Conservation (phyloP, 1,284 basidiomycete genomes). For the Takashimella tepidaria region DNA sequence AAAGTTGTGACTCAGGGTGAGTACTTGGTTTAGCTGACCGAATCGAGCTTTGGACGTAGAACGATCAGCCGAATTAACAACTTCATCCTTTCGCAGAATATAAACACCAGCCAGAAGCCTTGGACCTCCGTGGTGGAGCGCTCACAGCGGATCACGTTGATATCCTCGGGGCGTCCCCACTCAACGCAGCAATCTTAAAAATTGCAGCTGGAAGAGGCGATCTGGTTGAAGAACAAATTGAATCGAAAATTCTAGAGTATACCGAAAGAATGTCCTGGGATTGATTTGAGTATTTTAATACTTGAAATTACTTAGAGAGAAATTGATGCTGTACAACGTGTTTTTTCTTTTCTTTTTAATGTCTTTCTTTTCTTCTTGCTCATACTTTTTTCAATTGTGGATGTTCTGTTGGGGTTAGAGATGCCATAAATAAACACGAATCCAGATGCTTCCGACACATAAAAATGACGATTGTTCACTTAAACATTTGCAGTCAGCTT, state of each 20-base stretch:
- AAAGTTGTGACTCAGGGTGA: constrained; percentile 75
- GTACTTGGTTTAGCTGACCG: constrained; percentile 8
- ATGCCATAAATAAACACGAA: too few relatives aligned
- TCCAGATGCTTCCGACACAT: too few relatives aligned
- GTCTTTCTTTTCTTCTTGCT: too few relatives aligned
- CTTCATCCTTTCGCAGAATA: constrained; percentile 53
- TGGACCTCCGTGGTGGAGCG: constrained; percentile 81
- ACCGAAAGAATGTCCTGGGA: constrained; percentile 68
- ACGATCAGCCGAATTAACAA: constrained; percentile 3
- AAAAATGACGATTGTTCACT: too few relatives aligned
- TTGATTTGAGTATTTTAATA: too few relatives aligned
- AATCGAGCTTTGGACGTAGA: not conserved
- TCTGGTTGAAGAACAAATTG: constrained; percentile 58
- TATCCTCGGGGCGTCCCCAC: constrained; percentile 76
- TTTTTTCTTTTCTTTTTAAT: too few relatives aligned
- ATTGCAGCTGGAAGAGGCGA: constrained; percentile 50
- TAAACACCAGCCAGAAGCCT: constrained; percentile 69
- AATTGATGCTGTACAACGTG: too few relatives aligned
- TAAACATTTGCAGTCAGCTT: too few relatives aligned
- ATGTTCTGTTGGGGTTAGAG: too few relatives aligned
- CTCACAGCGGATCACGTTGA: constrained; percentile 89
- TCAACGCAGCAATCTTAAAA: constrained; percentile 89
- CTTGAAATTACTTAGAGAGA: too few relatives aligned
- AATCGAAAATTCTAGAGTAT: constrained; percentile 76
- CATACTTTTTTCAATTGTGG: too few relatives aligned